phyloP scores from a whole-genome alignment of 768 basidiomycete species.

The Hypsizygus marmoreus region DNA sequence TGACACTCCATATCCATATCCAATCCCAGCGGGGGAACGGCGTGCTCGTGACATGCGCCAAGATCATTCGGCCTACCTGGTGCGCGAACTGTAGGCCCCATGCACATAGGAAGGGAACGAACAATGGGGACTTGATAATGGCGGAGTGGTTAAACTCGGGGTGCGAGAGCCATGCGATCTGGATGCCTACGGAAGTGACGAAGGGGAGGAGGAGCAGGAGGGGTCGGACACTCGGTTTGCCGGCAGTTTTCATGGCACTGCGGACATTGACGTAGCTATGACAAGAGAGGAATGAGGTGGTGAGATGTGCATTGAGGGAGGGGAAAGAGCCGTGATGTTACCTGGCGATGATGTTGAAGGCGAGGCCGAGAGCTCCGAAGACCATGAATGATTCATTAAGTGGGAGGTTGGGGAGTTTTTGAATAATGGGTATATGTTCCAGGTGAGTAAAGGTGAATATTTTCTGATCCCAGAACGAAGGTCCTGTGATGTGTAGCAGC shows the following conservation, averaged over 20 bases:
- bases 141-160: constrained; percentile 59
- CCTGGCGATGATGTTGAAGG: constrained; percentile 81
- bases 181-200: constrained; percentile 64
- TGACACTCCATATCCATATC: constrained; percentile 80
- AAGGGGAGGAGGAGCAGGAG: constrained; percentile 82
- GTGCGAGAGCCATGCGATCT: constrained; percentile 80
- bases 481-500: constrained; percentile 48
- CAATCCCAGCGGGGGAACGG: constrained; percentile 87
- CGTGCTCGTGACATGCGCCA: constrained; percentile 86
- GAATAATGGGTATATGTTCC: constrained; percentile 49
- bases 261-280: constrained; percentile 81
- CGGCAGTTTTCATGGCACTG: constrained; percentile 41
- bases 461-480: constrained; percentile 78
- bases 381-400: constrained; percentile 90
- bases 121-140: constrained; percentile 75
- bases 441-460: constrained; percentile 61
- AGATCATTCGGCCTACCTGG: constrained; percentile 89
- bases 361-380: constrained; percentile 67
- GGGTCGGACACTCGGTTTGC: constrained; percentile 51
- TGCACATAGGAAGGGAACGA: constrained; percentile 86
- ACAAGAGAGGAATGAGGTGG: too few relatives aligned
- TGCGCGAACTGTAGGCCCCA: constrained; percentile 95
- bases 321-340: constrained; percentile 23
- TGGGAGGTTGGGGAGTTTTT: constrained; percentile 62
- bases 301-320: too few relatives aligned